These are phyloP conservation scores for Glonium stellatum DNA, from an alignment of 495 filamentous ascomycete genomes.

Conservation along the genomic window DNA sequence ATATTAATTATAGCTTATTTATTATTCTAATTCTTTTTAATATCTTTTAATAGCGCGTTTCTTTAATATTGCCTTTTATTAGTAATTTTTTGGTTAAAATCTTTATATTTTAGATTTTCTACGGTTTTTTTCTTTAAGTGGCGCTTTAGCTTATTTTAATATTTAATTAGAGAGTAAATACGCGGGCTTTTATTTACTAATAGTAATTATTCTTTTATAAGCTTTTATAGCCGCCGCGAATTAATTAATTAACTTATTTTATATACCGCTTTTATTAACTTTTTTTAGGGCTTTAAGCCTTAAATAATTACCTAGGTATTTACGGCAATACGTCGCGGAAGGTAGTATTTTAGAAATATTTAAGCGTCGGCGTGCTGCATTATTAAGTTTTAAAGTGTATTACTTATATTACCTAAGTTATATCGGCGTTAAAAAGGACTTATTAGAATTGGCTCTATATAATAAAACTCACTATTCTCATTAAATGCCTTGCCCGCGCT, in stretches of 20 bases:
- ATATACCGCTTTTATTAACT: no score
- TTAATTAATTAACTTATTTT: no score
- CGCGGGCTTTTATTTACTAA: slow-evolving; percentile 17
- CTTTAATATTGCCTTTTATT: slow-evolving; percentile 29
- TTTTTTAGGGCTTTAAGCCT: no score
- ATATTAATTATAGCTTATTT: no score
- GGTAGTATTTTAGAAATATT: slow-evolving; percentile 37
- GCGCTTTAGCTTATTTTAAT: slow-evolving; percentile 14
- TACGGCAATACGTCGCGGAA: slow-evolving; percentile 32
- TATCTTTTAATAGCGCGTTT: no score
- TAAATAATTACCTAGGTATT: slow-evolving; percentile 34
- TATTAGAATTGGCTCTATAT: background rate
- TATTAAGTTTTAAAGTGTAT: slow-evolving; percentile 39
- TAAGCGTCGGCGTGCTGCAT: slow-evolving; percentile 35
- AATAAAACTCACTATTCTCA: slow-evolving; percentile 2
- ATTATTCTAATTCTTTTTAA: no score
- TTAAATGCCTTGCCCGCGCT: slow-evolving; percentile 31
- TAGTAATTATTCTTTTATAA: slow-evolving; percentile 27
- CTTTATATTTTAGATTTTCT: slow-evolving; percentile 15
- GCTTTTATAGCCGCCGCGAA: slow-evolving; percentile 28
- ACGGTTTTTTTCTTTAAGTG: background rate
- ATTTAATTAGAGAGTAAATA: slow-evolving; percentile 11
- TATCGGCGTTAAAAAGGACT: background rate
- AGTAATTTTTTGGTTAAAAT: slow-evolving; percentile 8
- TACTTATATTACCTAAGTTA: slow-evolving; percentile 30